A percentile compares a stretch with the other conserved stretches of the same genome.
Conservation (phyloP, 1,284 basidiomycete species). For the Kwoniella shivajii region DNA sequence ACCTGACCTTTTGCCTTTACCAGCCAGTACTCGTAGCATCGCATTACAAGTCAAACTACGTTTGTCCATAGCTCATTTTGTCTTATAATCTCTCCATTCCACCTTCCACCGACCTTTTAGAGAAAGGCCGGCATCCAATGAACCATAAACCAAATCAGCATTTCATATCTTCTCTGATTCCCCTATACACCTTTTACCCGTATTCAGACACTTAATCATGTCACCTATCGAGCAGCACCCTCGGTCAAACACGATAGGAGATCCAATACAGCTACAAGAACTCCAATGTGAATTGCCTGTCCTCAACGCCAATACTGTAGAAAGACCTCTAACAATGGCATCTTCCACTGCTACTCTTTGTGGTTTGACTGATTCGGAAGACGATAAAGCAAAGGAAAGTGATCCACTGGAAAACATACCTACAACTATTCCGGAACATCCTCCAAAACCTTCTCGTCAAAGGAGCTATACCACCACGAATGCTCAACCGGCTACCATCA, state of each 20-base stretch:
- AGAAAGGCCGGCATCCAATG: neutral
- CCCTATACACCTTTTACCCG: neutral
- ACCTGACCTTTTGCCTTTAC: too few species aligned
- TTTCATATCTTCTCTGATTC: neutral
- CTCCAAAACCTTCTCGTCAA: neutral
- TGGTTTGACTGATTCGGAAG: neutral
- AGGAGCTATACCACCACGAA: neutral
- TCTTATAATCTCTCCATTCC: neutral
- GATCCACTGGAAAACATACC: neutral
- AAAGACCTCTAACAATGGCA: constrained; percentile 3
- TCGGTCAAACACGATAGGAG: neutral
- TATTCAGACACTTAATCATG: neutral
- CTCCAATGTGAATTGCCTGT: neutral
- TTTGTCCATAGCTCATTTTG: too few species aligned
- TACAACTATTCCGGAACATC: neutral
- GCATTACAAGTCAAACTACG: too few species aligned
- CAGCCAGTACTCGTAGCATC: too few species aligned
- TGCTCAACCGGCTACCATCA: too few species aligned
- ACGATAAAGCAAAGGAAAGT: neutral
- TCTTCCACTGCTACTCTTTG: constrained; percentile 13
- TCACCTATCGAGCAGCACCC: neutral
- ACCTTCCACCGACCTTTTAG: neutral
- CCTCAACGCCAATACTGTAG: too few species aligned
- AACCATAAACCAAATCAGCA: neutral
- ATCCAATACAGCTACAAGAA: neutral